A percentile compares a stretch with the other conserved stretches of the same genome.
Evolutionary conservation across 2,329 filamentous ascomycete species (phyloP).

Genomic region (Pseudogymnoascus sp.): DNA sequence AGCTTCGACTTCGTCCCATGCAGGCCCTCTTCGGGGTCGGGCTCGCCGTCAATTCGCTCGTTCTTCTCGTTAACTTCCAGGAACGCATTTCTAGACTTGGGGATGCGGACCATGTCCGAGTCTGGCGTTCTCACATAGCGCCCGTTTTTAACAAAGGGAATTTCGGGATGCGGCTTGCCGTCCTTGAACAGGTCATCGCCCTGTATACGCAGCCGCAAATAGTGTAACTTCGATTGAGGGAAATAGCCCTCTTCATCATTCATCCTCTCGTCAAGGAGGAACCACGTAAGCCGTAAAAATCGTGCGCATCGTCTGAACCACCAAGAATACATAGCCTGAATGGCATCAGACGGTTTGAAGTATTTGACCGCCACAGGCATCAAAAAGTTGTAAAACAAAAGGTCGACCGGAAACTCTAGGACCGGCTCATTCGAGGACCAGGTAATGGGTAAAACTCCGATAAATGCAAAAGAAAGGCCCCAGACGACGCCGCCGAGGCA

Average conservation of each 20-base stretch:
- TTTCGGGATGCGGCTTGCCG: constrained; percentile 12
- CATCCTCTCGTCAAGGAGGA: constrained; percentile 79
- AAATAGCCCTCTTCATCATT: constrained; percentile 74
- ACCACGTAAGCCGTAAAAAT: constrained; percentile 74
- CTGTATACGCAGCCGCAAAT: constrained; percentile 37
- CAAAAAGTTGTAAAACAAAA: constrained; percentile 94
- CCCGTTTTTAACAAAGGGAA: constrained; percentile 60
- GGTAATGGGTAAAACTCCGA: constrained; percentile 76
- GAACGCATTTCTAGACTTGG: constrained; percentile 76
- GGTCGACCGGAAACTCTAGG: constrained; percentile 86
- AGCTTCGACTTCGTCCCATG: constrained; percentile 46
- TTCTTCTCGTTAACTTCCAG: constrained; percentile 65
- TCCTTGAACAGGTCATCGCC: constrained; percentile 13
- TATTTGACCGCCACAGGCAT: constrained; percentile 81
- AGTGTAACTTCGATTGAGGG: constrained; percentile 52
- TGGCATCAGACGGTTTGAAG: constrained; percentile 74
- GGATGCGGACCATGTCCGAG: constrained; percentile 89
- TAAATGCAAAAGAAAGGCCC: constrained; percentile 65
- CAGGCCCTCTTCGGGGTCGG: constrained; percentile 46
- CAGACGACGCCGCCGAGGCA: constrained; percentile 95
- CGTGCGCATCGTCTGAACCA: constrained; percentile 89
- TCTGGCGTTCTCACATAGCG: constrained; percentile 86
- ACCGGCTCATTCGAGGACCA: constrained; percentile 91
- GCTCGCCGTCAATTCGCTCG: constrained; percentile 52
- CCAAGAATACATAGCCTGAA: constrained; percentile 86